These are phyloP conservation scores for Vitis riparia DNA, from an alignment of 164 flowering plant species.

Conservation along the genomic window DNA sequence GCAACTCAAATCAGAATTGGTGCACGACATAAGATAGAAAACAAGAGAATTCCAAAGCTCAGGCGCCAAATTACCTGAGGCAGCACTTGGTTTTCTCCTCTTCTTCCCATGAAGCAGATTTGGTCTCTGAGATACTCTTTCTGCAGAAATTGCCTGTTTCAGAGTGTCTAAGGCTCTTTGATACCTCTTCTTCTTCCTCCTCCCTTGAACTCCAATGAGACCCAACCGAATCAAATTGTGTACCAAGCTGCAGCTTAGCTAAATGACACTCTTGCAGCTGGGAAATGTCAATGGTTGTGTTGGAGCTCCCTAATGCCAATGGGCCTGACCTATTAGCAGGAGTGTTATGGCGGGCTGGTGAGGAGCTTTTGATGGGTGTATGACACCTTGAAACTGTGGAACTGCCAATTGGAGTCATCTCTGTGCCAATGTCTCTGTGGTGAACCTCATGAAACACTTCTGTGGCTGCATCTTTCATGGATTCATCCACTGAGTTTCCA, in stretches of 20 bases:
- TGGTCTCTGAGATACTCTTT: slow-evolving; percentile 44
- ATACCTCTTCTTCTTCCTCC: slow-evolving; percentile 85
- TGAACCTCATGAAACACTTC: slow-evolving; percentile 45
- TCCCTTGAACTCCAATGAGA: slow-evolving; percentile 90
- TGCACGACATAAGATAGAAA: not conserved
- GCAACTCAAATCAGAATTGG: slow-evolving; percentile 8
- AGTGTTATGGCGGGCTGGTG: slow-evolving; percentile 91
- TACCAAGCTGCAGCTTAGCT: slow-evolving; percentile 65
- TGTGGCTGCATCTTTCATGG: slow-evolving; percentile 50
- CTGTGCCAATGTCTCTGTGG: slow-evolving; percentile 82
- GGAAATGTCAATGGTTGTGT: slow-evolving; percentile 38
- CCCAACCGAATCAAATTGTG: slow-evolving; percentile 53
- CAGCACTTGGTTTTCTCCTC: slow-evolving; percentile 71
- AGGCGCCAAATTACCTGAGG: slow-evolving; percentile 41
- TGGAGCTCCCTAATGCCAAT: slow-evolving; percentile 25
- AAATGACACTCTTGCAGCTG: slow-evolving; percentile 72
- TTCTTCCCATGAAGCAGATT: slow-evolving; percentile 66
- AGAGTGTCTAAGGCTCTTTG: slow-evolving; percentile 78
- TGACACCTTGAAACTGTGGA: slow-evolving; percentile 71
- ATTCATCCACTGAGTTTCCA: slow-evolving; percentile 38
- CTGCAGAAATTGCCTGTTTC: slow-evolving; percentile 35
- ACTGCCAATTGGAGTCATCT: slow-evolving; percentile 88
- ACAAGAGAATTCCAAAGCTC: slow-evolving; percentile 2
- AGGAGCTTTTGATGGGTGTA: slow-evolving; percentile 64
- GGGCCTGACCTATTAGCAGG: slow-evolving; percentile 80